Evolutionary conservation across 306 rosid genomes (phyloP), one percentile per base, ranked within the genome.

Genomic region (Malus fusca): DNA sequence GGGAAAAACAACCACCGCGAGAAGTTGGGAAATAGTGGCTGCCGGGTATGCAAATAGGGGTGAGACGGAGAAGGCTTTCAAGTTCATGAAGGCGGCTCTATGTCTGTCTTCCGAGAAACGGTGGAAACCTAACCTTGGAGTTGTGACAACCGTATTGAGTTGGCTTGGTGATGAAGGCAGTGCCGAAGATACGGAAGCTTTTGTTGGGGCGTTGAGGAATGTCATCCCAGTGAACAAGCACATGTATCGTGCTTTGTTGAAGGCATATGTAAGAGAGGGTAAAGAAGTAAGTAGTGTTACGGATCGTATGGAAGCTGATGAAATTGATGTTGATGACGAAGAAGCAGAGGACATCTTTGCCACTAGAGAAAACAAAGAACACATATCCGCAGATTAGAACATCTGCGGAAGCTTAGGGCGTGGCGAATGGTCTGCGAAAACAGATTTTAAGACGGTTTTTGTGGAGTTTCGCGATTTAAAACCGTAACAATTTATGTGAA

Each of bases 121-220:
- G 69, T 82, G 89, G 91, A 90, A 85, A 81, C 97, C 95, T 11
- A 88, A 85, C 42, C 40, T 68, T 10, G 77, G 72, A 69, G 77
- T 83, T 72, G 53, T 77, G 56, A 53, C 82, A 1, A 71, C 64
- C 61, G 15, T 91, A 43, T 73, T 90, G 84, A 78, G 31, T 58
- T 87, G 90, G 98, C 82, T 94, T 67, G 89, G 91, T 75, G 88
- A 90, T 43, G 71, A 91, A 21, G 79, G 91, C 46, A 79, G 84
- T 35, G 76, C 79, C 30, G 88, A 85, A 86, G 94, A 86, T 60
- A 88, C 81, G 5, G 89, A 91, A 85, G 83, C 68, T 64, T 86
- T 90, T 79, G 87, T 88, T 53, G 67, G 81, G 23, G 75, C 86
- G 13, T 58, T 91, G 81, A 85, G 52, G 77, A 78, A 75, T 30